Conservation (phyloP, 495 filamentous ascomycete species). For the Astrocystis sublimbata region DNA sequence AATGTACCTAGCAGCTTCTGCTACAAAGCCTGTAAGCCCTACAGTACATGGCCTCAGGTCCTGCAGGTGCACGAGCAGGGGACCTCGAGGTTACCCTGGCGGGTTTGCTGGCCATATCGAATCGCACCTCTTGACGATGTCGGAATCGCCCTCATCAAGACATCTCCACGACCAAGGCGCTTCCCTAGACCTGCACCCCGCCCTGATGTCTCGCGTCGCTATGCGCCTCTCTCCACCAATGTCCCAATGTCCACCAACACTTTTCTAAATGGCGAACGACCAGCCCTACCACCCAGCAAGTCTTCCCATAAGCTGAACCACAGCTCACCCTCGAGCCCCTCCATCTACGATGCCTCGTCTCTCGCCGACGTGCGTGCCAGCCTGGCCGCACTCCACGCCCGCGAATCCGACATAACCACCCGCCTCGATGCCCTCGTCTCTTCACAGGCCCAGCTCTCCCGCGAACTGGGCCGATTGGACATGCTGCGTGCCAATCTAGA, state of each 20-base stretch:
- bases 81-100: not conserved
- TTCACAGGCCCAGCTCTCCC: constrained; percentile 79
- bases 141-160: constrained; percentile 5
- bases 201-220: constrained; percentile 32
- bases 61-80: no score
- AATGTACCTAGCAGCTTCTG: not conserved
- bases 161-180: not conserved
- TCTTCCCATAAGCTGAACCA: constrained; percentile 28
- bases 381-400: constrained; percentile 69
- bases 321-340: constrained; percentile 29
- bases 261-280: constrained; percentile 34
- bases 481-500: constrained; percentile 85
- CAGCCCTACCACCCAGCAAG: constrained; percentile 28
- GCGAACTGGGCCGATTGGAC: constrained; percentile 84
- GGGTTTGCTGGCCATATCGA: not conserved
- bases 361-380: constrained; percentile 76
- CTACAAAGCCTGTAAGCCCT: no score
- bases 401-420: constrained; percentile 71
- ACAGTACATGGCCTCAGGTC: no score
- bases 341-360: constrained; percentile 68
- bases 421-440: constrained; percentile 74
- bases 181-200: constrained; percentile 15
- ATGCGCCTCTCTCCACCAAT: constrained; percentile 29
- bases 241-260: constrained; percentile 38
- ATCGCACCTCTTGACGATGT: not conserved